phyloP scores from a whole-genome alignment of 2,329 filamentous ascomycete species.

The Penicillium verrucosum region DNA sequence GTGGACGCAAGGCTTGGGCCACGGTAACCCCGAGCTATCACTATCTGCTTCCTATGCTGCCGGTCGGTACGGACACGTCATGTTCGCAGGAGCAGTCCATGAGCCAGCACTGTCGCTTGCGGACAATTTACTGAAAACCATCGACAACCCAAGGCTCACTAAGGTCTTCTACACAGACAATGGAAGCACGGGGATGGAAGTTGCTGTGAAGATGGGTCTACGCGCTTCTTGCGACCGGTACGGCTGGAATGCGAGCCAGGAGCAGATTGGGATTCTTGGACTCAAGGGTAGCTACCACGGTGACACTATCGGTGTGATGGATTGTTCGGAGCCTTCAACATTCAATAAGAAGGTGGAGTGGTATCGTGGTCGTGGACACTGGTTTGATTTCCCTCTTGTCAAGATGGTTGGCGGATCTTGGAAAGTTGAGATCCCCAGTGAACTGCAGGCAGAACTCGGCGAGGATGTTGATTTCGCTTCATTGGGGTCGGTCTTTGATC shows the following conservation, averaged over 20 bases:
- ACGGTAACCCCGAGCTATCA: constrained; percentile 68
- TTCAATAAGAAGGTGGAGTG: constrained; percentile 84
- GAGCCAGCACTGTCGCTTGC: constrained; percentile 70
- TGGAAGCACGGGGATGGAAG: constrained; percentile 77
- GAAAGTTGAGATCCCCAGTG: constrained; percentile 58
- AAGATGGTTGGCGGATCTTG: constrained; percentile 65
- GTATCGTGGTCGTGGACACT: constrained; percentile 74
- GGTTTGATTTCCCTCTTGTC: constrained; percentile 76
- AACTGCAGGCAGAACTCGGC: constrained; percentile 49
- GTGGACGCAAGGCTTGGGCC: constrained; percentile 88
- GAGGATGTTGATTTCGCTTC: constrained; percentile 45
- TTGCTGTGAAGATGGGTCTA: constrained; percentile 80
- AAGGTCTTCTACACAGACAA: constrained; percentile 83
- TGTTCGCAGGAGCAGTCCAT: constrained; percentile 80
- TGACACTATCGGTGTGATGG: constrained; percentile 86
- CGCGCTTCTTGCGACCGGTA: constrained; percentile 66
- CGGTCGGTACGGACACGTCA: constrained; percentile 80
- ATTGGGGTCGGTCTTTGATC: constrained; percentile 59
- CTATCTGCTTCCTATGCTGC: constrained; percentile 77
- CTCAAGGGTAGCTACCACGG: constrained; percentile 81
- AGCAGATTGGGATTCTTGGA: constrained; percentile 65
- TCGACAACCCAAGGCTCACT: constrained; percentile 62
- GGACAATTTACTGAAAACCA: constrained; percentile 57
- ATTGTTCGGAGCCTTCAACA: constrained; percentile 71
- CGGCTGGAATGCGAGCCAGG: constrained; percentile 57